These are phyloP conservation scores for Russula brevipes DNA, from an alignment of 768 basidiomycete species.

Conservation along the genomic window DNA sequence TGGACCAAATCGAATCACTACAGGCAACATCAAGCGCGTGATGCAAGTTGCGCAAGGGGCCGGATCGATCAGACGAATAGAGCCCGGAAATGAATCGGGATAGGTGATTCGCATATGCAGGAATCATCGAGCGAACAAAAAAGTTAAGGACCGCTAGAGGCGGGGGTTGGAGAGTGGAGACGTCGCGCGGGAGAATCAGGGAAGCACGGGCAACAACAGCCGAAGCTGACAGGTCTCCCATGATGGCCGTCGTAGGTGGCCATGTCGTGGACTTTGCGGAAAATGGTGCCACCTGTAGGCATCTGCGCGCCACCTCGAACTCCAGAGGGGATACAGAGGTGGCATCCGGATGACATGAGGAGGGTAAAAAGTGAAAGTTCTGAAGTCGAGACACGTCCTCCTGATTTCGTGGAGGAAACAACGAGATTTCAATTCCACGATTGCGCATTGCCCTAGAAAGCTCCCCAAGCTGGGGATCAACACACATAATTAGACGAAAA, in stretches of 20 bases:
- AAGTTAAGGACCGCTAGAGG: conserved; percentile 3
- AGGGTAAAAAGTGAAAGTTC: conserved; percentile 16
- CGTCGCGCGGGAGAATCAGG: conserved; percentile 11
- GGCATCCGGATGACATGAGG: neutral
- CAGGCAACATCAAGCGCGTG: conserved; percentile 10
- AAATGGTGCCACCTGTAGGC: neutral
- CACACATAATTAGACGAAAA: conserved; percentile 91
- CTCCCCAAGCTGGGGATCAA: conserved; percentile 89
- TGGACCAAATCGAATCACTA: conserved; percentile 6
- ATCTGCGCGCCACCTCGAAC: conserved; percentile 22
- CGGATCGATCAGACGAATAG: conserved; percentile 11
- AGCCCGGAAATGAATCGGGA: conserved; percentile 15
- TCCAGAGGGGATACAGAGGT: neutral
- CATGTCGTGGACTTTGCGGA: neutral
- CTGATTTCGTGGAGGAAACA: conserved; percentile 23
- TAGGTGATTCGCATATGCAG: conserved; percentile 15
- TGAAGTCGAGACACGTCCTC: conserved; percentile 20
- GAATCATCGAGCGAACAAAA: conserved; percentile 13
- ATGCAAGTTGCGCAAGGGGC: conserved; percentile 11
- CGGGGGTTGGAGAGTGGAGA: neutral
- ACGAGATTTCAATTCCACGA: conserved; percentile 83
- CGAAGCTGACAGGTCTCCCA: conserved; percentile 1
- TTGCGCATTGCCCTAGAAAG: conserved; percentile 98
- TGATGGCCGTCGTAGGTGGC: conserved; percentile 9
- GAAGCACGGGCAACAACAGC: conserved; percentile 9